Evolutionary conservation across 1,284 basidiomycete species (phyloP).

Genomic region (Ceratobasidium sp.): DNA sequence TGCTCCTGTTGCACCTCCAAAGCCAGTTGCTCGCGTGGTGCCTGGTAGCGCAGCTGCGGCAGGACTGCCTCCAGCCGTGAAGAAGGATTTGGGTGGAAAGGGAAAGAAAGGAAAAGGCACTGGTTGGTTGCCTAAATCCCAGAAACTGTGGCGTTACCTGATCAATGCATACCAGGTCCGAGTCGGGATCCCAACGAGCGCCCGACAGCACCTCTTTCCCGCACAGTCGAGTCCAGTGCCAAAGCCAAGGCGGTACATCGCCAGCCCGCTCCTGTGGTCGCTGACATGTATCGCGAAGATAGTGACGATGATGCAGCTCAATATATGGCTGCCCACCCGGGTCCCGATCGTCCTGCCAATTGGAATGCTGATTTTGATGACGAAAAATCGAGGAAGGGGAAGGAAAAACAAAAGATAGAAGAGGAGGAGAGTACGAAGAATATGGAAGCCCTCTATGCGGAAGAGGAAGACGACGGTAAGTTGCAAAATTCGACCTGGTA

Average conservation of each 20-base stretch:
- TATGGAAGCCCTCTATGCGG: background rate
- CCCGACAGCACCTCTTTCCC: constrained; percentile 5
- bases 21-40: constrained; percentile 11
- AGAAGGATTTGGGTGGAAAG: constrained; percentile 9
- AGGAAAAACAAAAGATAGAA: background rate
- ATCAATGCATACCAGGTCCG: background rate
- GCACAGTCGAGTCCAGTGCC: constrained; percentile 15
- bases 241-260: constrained; percentile 22
- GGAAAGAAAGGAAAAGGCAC: constrained; percentile 12
- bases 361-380: background rate
- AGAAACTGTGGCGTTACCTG: background rate
- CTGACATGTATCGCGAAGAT: constrained; percentile 13
- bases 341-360: background rate
- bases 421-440: background rate
- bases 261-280: background rate
- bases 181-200: constrained; percentile 10
- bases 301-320: constrained; percentile 21
- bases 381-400: background rate
- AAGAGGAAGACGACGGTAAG: background rate
- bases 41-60: constrained; percentile 11
- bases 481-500: background rate
- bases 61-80: background rate
- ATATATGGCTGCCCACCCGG: constrained; percentile 1
- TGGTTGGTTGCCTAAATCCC: background rate
- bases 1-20: background rate